These are phyloP conservation scores for Cladosporium velox DNA, from an alignment of 2,329 filamentous ascomycete species.

Conservation along the genomic window DNA sequence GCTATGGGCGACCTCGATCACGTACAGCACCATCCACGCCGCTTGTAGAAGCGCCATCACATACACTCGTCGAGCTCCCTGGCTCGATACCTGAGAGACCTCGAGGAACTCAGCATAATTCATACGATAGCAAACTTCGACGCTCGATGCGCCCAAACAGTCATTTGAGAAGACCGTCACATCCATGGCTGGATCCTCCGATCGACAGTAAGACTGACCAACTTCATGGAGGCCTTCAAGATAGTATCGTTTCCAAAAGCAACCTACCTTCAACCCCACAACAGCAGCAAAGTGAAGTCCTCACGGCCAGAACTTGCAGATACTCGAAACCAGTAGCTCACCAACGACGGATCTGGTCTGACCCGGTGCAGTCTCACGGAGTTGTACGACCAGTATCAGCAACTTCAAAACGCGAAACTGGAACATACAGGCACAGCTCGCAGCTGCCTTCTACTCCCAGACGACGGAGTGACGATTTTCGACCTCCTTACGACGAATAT, in stretches of 20 bases:
- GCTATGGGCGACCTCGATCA: slow-evolving; percentile 43
- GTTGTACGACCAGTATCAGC: background rate
- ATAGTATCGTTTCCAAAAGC: background rate
- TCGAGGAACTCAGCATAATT: background rate
- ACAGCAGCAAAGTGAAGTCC: background rate
- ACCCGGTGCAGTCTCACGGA: background rate
- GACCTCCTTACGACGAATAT: background rate
- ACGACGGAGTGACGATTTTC: background rate
- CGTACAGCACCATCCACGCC: slow-evolving; percentile 44
- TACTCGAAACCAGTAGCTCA: background rate
- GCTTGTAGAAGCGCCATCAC: slow-evolving; percentile 29
- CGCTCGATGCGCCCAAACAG: background rate
- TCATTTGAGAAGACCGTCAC: slow-evolving; percentile 3
- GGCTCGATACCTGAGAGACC: slow-evolving; percentile 27
- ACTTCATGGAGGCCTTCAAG: background rate
- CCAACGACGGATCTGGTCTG: background rate
- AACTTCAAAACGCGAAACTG: background rate
- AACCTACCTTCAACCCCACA: background rate
- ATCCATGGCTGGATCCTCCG: slow-evolving; percentile 5
- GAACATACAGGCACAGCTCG: background rate
- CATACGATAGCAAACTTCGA: background rate
- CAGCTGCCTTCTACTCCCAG: background rate
- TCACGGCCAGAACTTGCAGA: background rate
- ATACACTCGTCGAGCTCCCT: slow-evolving; percentile 33
- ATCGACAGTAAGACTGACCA: background rate